These are phyloP conservation scores for Sarcocystis neurona DNA, from an alignment of 169 alveolate genomes.

Conservation along the genomic window DNA sequence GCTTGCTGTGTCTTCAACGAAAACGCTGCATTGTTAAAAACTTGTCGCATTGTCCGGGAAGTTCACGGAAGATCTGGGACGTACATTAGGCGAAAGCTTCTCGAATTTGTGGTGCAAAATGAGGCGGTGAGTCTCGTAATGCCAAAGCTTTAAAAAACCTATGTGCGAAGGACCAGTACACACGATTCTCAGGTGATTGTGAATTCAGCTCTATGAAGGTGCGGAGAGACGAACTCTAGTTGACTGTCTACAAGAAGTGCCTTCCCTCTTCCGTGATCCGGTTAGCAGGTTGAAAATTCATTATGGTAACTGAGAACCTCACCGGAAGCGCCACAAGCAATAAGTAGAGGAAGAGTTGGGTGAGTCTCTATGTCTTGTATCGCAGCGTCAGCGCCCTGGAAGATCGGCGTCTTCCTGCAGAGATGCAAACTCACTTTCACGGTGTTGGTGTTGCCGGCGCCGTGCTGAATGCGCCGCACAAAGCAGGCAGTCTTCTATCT, in stretches of 20 bases:
- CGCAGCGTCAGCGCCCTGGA: conserved; percentile 51
- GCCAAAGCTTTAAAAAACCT: conserved; percentile 64
- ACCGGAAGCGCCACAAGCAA: conserved; percentile 36
- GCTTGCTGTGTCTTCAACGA: background rate
- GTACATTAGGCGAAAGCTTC: conserved; percentile 51
- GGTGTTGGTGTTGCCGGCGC: no score
- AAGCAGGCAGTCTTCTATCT: no score
- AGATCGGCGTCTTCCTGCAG: background rate
- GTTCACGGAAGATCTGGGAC: background rate
- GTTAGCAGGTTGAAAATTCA: background rate
- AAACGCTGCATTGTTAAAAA: background rate
- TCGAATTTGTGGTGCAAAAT: conserved; percentile 52
- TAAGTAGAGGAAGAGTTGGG: conserved; percentile 38
- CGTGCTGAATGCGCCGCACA: no score
- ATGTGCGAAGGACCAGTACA: background rate
- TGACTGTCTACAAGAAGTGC: background rate
- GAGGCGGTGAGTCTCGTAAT: conserved; percentile 43
- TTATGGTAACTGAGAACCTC: background rate
- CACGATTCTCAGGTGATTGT: no score
- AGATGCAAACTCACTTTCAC: no score
- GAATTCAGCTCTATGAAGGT: no score
- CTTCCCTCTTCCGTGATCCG: background rate
- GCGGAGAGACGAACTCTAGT: no score
- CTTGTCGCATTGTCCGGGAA: background rate
- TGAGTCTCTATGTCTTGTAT: conserved; percentile 37